phyloP scores from a whole-genome alignment of 495 filamentous ascomycete species.

The Podospora fimiseda region DNA sequence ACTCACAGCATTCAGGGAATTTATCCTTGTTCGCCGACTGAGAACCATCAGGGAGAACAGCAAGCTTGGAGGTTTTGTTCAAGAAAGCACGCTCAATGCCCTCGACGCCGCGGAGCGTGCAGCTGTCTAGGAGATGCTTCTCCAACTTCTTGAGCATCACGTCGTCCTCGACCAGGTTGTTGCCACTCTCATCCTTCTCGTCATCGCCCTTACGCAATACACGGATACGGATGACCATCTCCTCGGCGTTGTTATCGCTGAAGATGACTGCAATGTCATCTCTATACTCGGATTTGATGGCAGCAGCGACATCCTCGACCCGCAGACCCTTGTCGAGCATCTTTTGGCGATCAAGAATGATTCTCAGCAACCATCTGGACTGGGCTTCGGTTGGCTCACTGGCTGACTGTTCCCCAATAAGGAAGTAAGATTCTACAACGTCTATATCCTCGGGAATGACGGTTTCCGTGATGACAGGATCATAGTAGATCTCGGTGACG shows the following conservation, averaged over 20 bases:
- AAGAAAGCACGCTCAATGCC: conserved; percentile 90
- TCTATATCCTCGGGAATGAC: conserved; percentile 82
- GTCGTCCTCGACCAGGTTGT: conserved; percentile 77
- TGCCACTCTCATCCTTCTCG: conserved; percentile 70
- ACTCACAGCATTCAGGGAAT: conserved; percentile 57
- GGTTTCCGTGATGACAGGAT: conserved; percentile 81
- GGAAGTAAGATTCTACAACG: conserved; percentile 95
- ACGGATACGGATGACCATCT: conserved; percentile 89
- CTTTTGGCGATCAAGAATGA: conserved; percentile 86
- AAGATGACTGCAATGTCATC: conserved; percentile 88
- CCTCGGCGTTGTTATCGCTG: conserved; percentile 95
- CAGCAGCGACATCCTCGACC: conserved; percentile 84
- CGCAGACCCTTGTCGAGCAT: conserved; percentile 90
- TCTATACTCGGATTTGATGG: conserved; percentile 82
- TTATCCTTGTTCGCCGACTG: conserved; percentile 64
- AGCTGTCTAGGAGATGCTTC: conserved; percentile 79
- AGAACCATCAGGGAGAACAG: conserved; percentile 57
- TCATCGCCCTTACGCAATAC: conserved; percentile 57
- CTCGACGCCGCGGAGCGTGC: conserved; percentile 82
- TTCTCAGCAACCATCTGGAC: conserved; percentile 91
- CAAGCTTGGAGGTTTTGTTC: conserved; percentile 65
- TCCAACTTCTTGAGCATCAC: conserved; percentile 85
- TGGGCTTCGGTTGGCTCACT: conserved; percentile 70
- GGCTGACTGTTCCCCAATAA: conserved; percentile 73
- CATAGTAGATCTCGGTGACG: conserved; percentile 92